Conservation (phyloP, 441 rosid species). For the Theobroma grandiflorum region DNA sequence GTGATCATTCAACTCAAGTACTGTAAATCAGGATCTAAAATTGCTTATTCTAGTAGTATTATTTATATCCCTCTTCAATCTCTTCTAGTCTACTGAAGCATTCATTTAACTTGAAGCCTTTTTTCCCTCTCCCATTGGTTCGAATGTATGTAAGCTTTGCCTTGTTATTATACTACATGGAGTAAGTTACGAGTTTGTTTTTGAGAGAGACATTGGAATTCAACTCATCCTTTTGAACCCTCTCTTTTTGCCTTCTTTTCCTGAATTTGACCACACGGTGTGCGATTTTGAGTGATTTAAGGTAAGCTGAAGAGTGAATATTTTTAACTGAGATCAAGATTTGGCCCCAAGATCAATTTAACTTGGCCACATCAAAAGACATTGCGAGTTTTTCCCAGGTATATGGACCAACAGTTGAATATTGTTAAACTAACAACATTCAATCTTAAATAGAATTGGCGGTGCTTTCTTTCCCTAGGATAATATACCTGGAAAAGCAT, state of each 20-base stretch:
- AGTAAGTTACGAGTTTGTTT: too few species aligned
- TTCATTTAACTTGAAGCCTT: too few species aligned
- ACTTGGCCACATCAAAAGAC: background rate
- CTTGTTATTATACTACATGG: too few species aligned
- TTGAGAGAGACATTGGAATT: too few species aligned
- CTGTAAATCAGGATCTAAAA: background rate
- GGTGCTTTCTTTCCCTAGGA: background rate
- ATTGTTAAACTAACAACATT: background rate
- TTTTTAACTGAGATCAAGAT: background rate
- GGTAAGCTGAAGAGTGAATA: background rate
- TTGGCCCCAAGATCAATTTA: background rate
- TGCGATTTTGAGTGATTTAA: too few species aligned
- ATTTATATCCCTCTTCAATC: too few species aligned
- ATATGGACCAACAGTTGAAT: background rate
- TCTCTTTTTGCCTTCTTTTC: too few species aligned
- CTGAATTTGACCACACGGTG: too few species aligned
- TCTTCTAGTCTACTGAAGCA: too few species aligned
- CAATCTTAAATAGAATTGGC: background rate
- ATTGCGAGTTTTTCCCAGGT: background rate
- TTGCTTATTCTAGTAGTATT: background rate
- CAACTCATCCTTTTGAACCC: too few species aligned
- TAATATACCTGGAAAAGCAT: background rate
- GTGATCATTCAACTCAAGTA: slow-evolving; percentile 7
- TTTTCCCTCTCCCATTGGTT: background rate
- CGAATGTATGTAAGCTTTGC: too few species aligned